These are phyloP conservation scores for Paratinospora sagittata DNA, from an alignment of 164 flowering plant genomes.

Conservation along the genomic window DNA sequence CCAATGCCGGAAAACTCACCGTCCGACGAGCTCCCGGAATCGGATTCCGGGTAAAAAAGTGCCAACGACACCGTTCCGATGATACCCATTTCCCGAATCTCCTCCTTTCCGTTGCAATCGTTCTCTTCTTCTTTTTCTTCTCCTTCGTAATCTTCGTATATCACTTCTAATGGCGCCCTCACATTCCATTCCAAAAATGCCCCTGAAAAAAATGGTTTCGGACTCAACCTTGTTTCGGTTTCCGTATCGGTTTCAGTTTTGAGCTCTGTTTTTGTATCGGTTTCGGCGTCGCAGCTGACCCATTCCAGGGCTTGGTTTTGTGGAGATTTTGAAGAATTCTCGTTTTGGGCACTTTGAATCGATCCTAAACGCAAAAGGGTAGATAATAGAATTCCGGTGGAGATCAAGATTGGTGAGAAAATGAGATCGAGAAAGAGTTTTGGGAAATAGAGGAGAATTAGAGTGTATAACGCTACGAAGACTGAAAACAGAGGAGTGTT, in stretches of 20 bases:
- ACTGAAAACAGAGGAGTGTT: constrained; percentile 53
- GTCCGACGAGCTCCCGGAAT: constrained; percentile 48
- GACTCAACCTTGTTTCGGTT: constrained; percentile 1
- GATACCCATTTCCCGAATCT: constrained; percentile 11
- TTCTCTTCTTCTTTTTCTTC: constrained; percentile 33
- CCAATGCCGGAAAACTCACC: constrained; percentile 29
- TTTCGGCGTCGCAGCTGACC: constrained; percentile 5
- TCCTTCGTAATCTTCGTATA: constrained; percentile 67
- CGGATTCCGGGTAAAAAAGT: constrained; percentile 52
- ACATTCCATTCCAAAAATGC: constrained; percentile 59
- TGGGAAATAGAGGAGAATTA: constrained; percentile 63
- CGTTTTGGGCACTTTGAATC: constrained; percentile 17
- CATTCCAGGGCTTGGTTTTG: constrained; percentile 6
- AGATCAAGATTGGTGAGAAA: constrained; percentile 46
- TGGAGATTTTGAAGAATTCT: not conserved
- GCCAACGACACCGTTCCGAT: constrained; percentile 43
- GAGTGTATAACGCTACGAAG: constrained; percentile 41
- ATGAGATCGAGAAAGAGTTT: constrained; percentile 24
- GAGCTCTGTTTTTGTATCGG: constrained; percentile 10
- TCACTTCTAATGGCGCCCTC: constrained; percentile 73
- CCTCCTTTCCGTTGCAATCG: constrained; percentile 8
- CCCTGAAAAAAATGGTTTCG: constrained; percentile 18
- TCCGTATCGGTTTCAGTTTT: not conserved
- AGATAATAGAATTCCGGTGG: constrained; percentile 42
- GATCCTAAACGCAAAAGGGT: constrained; percentile 55